These are phyloP conservation scores for Kappamyces sp. DNA, from an alignment of 192 early-diverging fungal species.

Conservation along the genomic window DNA sequence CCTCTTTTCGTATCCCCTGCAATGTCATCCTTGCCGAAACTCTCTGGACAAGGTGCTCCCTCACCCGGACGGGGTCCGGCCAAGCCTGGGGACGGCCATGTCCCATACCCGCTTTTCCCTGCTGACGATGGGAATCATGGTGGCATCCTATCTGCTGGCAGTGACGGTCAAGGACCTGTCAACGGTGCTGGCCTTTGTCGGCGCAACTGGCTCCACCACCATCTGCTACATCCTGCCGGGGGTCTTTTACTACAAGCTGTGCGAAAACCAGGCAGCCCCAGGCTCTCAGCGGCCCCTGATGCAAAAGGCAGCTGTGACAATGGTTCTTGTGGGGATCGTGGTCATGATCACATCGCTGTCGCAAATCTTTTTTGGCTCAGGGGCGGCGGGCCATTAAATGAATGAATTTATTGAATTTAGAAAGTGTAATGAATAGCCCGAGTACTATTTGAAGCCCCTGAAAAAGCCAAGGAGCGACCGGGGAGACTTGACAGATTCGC, in stretches of 20 bases:
- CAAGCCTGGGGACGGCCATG: slow-evolving; percentile 25
- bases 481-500: too few species aligned
- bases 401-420: neutral
- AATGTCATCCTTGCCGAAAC: slow-evolving; percentile 84
- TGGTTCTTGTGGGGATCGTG: slow-evolving; percentile 63
- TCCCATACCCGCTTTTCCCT: slow-evolving; percentile 23
- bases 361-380: slow-evolving; percentile 4
- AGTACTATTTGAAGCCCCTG: too few species aligned
- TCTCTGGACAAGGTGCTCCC: slow-evolving; percentile 82
- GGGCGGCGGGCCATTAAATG: slow-evolving; percentile 4
- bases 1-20: slow-evolving; percentile 86
- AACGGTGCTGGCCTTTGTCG: slow-evolving; percentile 84
- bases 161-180: slow-evolving; percentile 74
- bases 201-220: slow-evolving; percentile 91
- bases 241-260: slow-evolving; percentile 81
- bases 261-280: slow-evolving; percentile 4
- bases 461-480: too few species aligned
- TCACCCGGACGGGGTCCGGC: neutral
- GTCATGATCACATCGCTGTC: slow-evolving; percentile 76
- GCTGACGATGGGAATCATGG: slow-evolving; percentile 63
- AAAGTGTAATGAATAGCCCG: neutral
- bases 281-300: slow-evolving; percentile 17
- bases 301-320: slow-evolving; percentile 56
- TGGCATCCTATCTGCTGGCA: slow-evolving; percentile 65
- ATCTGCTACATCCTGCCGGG: slow-evolving; percentile 97